Conservation (phyloP, 169 alveolate species). For the Eimeria sp. region DNA sequence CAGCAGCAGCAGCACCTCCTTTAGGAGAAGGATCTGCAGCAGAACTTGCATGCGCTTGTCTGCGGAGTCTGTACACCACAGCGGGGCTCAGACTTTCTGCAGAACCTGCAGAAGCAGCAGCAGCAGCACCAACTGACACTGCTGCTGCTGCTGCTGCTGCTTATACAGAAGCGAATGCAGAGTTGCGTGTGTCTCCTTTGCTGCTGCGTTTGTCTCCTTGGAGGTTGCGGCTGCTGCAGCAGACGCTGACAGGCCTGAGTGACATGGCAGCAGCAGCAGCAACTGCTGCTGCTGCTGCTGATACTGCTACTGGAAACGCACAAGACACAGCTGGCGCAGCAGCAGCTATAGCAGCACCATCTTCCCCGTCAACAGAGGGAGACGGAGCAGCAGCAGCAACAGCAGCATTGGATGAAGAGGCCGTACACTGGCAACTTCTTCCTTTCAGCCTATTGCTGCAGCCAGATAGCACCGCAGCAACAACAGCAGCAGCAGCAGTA, state of each 20-base stretch:
- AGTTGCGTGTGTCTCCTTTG: slow-evolving; percentile 45
- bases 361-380: background rate
- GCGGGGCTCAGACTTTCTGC: background rate
- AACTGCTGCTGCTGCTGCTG: slow-evolving; percentile 20
- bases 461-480: background rate
- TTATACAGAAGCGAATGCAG: slow-evolving; percentile 18
- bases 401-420: background rate
- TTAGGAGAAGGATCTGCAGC: slow-evolving; percentile 5
- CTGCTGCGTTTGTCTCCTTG: slow-evolving; percentile 74
- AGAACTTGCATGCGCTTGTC: slow-evolving; percentile 30
- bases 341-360: slow-evolving; percentile 35
- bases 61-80: slow-evolving; percentile 60
- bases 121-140: slow-evolving; percentile 32
- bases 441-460: slow-evolving; percentile 32
- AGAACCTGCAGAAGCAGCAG: background rate
- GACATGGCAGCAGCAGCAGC: slow-evolving; percentile 50
- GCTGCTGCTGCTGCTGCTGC: slow-evolving; percentile 56
- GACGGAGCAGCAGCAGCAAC: slow-evolving; percentile 9
- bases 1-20: background rate
- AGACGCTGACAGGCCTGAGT: background rate
- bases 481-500: slow-evolving; percentile 37
- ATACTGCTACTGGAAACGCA: slow-evolving; percentile 29
- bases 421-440: slow-evolving; percentile 30
- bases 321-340: slow-evolving; percentile 15
- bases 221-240: slow-evolving; percentile 61